Conservation (phyloP, 768 basidiomycete species). For the Trichaptum fuscoviolaceum region DNA sequence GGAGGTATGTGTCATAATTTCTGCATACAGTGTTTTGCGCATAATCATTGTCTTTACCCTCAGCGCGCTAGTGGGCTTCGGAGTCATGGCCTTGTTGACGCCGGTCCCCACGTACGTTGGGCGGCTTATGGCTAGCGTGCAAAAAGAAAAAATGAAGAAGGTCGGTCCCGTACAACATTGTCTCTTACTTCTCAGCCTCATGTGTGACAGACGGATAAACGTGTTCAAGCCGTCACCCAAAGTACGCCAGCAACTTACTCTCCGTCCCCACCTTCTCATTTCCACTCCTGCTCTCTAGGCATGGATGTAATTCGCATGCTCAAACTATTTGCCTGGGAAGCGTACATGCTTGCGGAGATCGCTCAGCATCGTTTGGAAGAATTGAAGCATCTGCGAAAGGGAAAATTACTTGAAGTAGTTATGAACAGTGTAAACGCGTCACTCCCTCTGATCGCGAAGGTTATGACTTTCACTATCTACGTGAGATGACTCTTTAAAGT, state of each 20-base stretch:
- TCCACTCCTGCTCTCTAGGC: background rate
- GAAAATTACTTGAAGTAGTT: background rate
- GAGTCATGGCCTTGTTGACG: slow-evolving; percentile 28
- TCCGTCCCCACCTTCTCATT: background rate
- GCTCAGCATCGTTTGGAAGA: background rate
- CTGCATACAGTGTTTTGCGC: background rate
- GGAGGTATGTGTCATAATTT: slow-evolving; percentile 15
- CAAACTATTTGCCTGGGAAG: slow-evolving; percentile 39
- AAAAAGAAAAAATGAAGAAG: slow-evolving; percentile 31
- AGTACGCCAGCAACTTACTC: slow-evolving; percentile 11
- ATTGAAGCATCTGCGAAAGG: background rate
- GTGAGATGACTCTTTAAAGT: background rate
- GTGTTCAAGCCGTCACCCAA: slow-evolving; percentile 33
- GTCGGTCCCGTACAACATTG: slow-evolving; percentile 9
- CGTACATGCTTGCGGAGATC: slow-evolving; percentile 18
- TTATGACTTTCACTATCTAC: background rate
- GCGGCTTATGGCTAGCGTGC: slow-evolving; percentile 23
- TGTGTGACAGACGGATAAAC: slow-evolving; percentile 28
- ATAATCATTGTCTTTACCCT: background rate
- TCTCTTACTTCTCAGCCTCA: background rate
- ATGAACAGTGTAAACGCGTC: background rate
- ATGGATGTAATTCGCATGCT: slow-evolving; percentile 28
- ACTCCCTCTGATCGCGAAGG: background rate
- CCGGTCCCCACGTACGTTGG: slow-evolving; percentile 34
- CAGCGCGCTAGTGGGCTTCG: slow-evolving; percentile 32